Percentiles rank a stretch among this genome's conserved stretches.
Conservation (phyloP, 768 basidiomycete genomes). For the Suillus americanus region DNA sequence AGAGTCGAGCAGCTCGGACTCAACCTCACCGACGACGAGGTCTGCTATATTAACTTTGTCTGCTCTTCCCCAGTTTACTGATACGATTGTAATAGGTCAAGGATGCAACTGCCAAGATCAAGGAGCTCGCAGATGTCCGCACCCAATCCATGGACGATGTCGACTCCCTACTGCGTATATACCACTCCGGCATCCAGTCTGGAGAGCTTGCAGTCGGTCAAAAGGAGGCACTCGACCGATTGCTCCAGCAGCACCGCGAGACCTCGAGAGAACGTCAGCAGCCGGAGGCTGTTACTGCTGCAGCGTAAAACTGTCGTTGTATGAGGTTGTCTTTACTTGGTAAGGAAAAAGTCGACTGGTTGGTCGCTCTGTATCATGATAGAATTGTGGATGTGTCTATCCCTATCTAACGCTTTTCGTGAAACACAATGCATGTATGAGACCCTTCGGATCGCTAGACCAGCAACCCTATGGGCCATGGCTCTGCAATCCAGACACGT, state of each 20-base stretch:
- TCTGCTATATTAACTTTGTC: conserved; percentile 20
- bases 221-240: conserved; percentile 83
- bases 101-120: conserved; percentile 99
- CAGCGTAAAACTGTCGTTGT: neutral
- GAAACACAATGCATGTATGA: neutral
- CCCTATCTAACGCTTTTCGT: neutral
- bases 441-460: neutral
- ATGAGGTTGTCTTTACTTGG: neutral
- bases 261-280: conserved; percentile 5
- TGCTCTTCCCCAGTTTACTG: conserved; percentile 7
- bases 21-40: conserved; percentile 86
- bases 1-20: conserved; percentile 97
- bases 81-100: conserved; percentile 60
- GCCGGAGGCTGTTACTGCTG: conserved; percentile 12
- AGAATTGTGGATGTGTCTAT: neutral
- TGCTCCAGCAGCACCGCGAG: conserved; percentile 77
- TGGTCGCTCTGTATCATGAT: neutral
- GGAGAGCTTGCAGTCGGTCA: conserved; percentile 95
- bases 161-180: conserved; percentile 92
- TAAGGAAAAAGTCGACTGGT: neutral
- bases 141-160: conserved; percentile 99
- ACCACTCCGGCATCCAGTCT: conserved; percentile 90
- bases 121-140: conserved; percentile 97
- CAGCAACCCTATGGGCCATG: neutral
- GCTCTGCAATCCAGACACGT: neutral